Evolutionary conservation across 345 rosid genomes (phyloP).

Genomic region (Gossypium raimondii): DNA sequence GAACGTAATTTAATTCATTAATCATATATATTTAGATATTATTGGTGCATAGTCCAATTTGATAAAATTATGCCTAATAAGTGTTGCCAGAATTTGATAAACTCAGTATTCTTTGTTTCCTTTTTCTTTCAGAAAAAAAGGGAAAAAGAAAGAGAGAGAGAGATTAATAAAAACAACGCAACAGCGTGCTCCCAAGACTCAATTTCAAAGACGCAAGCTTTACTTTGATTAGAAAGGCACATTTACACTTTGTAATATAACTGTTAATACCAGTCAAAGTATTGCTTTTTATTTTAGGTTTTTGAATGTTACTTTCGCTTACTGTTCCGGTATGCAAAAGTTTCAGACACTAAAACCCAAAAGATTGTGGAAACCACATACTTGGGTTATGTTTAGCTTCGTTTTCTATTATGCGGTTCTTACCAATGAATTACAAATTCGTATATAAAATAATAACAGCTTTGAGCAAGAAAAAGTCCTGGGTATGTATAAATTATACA

Average conservation of each 20-base stretch:
- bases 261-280: neutral
- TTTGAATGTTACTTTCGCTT: no score
- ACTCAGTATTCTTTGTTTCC: neutral
- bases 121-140: neutral
- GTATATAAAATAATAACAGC: neutral
- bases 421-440: neutral
- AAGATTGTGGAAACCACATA: neutral
- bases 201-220: neutral
- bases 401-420: neutral
- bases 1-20: no score
- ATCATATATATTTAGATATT: no score
- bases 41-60: neutral
- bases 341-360: no score
- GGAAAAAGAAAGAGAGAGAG: neutral
- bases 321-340: no score
- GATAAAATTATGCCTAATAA: slow-evolving; percentile 3
- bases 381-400: neutral
- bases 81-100: neutral
- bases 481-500: neutral
- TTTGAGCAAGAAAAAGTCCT: neutral
- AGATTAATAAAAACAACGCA: neutral
- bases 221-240: slow-evolving; percentile 4
- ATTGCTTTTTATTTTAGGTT: neutral
- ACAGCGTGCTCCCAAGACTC: neutral
- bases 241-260: neutral